Percentiles rank a stretch among this genome's conserved stretches.
phyloP scores from a whole-genome alignment of 2,329 filamentous ascomycete species.

The Hypoxylon sp. region DNA sequence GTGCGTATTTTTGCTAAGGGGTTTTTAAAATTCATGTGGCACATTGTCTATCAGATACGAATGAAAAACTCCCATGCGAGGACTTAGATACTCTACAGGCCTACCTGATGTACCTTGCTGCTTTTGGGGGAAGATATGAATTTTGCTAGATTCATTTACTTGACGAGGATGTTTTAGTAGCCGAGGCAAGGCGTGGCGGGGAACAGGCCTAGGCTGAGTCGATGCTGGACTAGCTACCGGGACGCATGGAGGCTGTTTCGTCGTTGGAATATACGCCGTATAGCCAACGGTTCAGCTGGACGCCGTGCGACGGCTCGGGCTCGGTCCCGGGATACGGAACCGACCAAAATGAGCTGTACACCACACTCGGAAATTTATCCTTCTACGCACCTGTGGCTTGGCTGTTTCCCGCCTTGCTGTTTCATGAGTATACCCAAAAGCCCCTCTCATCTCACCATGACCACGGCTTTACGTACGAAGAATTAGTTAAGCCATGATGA shows the following conservation, averaged over 20 bases:
- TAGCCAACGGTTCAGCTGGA: not conserved
- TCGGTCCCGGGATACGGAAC: not conserved
- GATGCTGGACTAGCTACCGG: not conserved
- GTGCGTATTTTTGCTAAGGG: not conserved
- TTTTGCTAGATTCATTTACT: not conserved
- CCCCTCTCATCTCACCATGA: not conserved
- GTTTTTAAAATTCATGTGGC: not conserved
- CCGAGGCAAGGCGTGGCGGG: not conserved
- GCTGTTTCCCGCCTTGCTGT: not conserved
- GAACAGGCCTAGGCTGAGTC: not conserved
- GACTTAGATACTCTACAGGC: not conserved
- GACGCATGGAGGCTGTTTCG: not conserved
- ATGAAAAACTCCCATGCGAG: not conserved
- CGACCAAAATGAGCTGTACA: not conserved
- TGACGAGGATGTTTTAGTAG: not conserved
- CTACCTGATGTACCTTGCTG: not conserved
- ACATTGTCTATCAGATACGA: no score
- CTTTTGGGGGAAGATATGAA: not conserved
- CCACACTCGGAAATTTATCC: not conserved
- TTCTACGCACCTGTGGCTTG: not conserved
- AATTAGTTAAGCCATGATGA: not conserved
- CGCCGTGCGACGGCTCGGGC: not conserved
- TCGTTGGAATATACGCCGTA: not conserved
- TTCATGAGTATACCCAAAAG: not conserved
- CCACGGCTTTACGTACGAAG: no score